Percentiles rank a stretch among this genome's conserved stretches.
phyloP scores from a whole-genome alignment of 164 flowering plant genomes.

The Hamamelis virginiana region DNA sequence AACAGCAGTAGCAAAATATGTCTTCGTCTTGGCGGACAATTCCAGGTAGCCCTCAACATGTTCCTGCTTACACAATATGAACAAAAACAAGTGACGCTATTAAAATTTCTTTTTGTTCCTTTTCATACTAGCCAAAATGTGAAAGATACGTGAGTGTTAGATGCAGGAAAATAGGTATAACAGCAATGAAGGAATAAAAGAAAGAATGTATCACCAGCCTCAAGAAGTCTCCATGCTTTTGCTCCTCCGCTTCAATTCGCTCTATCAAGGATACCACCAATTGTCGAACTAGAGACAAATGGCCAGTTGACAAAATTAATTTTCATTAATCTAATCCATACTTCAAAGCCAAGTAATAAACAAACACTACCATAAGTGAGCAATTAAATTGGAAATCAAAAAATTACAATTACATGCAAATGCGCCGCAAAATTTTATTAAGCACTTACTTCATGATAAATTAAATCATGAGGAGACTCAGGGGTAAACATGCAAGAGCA shows the following conservation, averaged over 20 bases:
- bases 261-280: slow-evolving; percentile 71
- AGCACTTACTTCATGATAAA: too few relatives aligned
- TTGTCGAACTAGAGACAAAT: slow-evolving; percentile 41
- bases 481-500: too few relatives aligned
- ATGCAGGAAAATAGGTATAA: background rate
- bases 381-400: background rate
- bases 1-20: slow-evolving; percentile 19
- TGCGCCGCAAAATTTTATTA: too few relatives aligned
- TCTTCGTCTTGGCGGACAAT: slow-evolving; percentile 19
- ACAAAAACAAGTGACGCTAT: background rate
- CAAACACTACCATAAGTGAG: background rate
- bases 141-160: background rate
- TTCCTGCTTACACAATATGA: background rate
- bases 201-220: background rate
- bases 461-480: too few relatives aligned
- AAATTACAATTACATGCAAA: too few relatives aligned
- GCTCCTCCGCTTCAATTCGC: slow-evolving; percentile 24
- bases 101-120: background rate
- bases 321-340: background rate
- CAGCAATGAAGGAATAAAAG: background rate
- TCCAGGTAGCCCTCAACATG: slow-evolving; percentile 20
- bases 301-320: slow-evolving; percentile 1
- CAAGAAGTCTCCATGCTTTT: too few relatives aligned
- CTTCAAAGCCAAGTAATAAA: background rate
- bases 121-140: background rate